Evolutionary conservation across 2,329 filamentous ascomycete genomes (phyloP), one percentile per base, ranked within the genome.

Genomic region (Aspergillus felis): DNA sequence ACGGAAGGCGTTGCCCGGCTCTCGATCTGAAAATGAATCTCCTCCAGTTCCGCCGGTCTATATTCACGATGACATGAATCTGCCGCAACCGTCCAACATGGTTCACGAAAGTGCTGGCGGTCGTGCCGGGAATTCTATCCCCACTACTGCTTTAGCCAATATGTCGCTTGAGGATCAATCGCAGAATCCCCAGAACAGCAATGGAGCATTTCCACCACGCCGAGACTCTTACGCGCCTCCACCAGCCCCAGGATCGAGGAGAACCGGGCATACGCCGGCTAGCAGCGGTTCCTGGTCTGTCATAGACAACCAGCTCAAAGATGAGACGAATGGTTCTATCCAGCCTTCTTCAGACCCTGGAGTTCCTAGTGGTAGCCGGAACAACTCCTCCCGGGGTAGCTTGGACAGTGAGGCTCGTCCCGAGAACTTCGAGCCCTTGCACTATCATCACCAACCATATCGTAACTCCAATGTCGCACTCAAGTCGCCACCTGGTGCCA

Each of bases 401-500:
- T 42, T 75, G 44, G 72, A 75, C 49, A 76, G 71, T 52, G 62
- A 66, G 5, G 56, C 68, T 5, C 68, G 70, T 5, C 62, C 65
- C 20, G 74, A 78, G 29, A 63, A 60, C 52, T 78, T 76, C 55
- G 77, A 80, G 52, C 79, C 79, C 27, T 65, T 84, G 49, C 76
- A 81, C 48, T 84, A 82, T 61, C 77, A 80, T 57, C 80, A 84
- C 63, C 77, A 78, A 50, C 74, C 75, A 2, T 78, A 79, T 52
- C 74, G 78, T 24, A 74, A 59, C 8, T 66, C 70, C 6, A 68
- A 64, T 54, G 46, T 66, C 17, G 68, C 66, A 8, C 58, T 68
- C 24, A 65, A 59, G 12, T 68, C 73, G 0, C 60, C 61, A 1
- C 64, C 69, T 7, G 70, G 68, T n/a, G 65, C 67, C 10, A 73